Percentiles rank a stretch among this genome's conserved stretches.
Evolutionary conservation across 805 yeast genomes (phyloP).

Genomic region (Lachancea thermotolerans): DNA sequence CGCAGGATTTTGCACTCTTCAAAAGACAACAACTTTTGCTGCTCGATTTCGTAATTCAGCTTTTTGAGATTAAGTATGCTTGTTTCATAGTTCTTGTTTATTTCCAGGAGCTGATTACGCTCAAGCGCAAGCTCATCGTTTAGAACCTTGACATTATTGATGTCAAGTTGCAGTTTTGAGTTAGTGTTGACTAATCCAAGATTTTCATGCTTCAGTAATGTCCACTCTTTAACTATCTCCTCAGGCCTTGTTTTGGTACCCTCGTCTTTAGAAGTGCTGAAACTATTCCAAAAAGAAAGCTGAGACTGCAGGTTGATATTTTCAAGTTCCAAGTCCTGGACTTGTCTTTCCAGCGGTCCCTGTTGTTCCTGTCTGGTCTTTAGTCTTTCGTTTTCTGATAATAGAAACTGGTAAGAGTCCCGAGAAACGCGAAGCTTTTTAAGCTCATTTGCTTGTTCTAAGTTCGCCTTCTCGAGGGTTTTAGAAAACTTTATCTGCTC

Average conservation of each 20-base stretch:
- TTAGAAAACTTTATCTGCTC: conserved; percentile 41
- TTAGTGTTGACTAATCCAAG: conserved; percentile 31
- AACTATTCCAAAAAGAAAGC: conserved; percentile 41
- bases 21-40: conserved; percentile 44
- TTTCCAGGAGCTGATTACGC: conserved; percentile 32
- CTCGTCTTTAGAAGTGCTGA: conserved; percentile 31
- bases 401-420: conserved; percentile 23
- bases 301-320: conserved; percentile 42
- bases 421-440: conserved; percentile 35
- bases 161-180: conserved; percentile 22
- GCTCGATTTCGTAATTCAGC: conserved; percentile 40
- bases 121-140: conserved; percentile 35
- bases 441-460: conserved; percentile 47
- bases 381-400: conserved; percentile 23
- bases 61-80: conserved; percentile 28
- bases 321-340: conserved; percentile 44
- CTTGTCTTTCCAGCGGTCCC: conserved; percentile 39
- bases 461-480: conserved; percentile 45
- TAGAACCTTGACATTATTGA: conserved; percentile 19
- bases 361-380: conserved; percentile 38
- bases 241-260: conserved; percentile 19
- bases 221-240: conserved; percentile 36
- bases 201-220: conserved; percentile 36
- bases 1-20: conserved; percentile 56
- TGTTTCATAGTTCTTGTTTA: conserved; percentile 21